phyloP scores from a whole-genome alignment of 495 filamentous ascomycete species.

The Parmelia sp. region DNA sequence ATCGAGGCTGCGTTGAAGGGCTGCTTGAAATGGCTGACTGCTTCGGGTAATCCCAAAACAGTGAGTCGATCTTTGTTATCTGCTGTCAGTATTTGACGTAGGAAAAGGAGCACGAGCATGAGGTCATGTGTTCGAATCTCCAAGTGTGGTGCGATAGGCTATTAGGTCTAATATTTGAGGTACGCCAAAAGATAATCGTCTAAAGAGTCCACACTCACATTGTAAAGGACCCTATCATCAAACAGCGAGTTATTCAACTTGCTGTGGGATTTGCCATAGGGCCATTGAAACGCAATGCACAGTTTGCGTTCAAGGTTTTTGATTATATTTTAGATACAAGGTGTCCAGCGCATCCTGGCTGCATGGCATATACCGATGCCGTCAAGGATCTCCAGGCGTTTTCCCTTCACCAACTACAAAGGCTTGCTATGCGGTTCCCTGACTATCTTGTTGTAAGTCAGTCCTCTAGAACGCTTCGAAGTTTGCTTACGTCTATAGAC shows the following conservation, averaged over 20 bases:
- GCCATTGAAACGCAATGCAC: conserved; percentile 68
- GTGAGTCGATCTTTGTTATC: conserved; percentile 27
- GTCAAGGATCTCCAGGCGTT: conserved; percentile 78
- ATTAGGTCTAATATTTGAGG: conserved; percentile 68
- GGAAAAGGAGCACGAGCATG: conserved; percentile 52
- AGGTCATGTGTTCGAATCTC: conserved; percentile 57
- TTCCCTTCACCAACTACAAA: conserved; percentile 78
- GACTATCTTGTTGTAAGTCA: conserved; percentile 67
- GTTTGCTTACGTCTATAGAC: conserved; percentile 38
- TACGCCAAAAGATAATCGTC: conserved; percentile 29
- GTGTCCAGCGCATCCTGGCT: conserved; percentile 59
- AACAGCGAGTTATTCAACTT: conserved; percentile 75
- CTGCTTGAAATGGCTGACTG: conserved; percentile 69
- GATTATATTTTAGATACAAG: conserved; percentile 83
- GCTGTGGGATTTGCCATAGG: conserved; percentile 78
- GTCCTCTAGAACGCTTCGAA: not conserved
- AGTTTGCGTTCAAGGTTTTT: conserved; percentile 77
- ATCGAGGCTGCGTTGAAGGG: conserved; percentile 89
- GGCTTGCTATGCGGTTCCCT: conserved; percentile 82
- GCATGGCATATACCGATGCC: conserved; percentile 76
- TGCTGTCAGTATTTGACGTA: conserved; percentile 24
- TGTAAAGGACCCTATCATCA: conserved; percentile 71
- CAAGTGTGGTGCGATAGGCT: conserved; percentile 76
- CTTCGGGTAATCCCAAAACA: conserved; percentile 49
- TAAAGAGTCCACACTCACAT: conserved; percentile 5